Evolutionary conservation across 2,329 filamentous ascomycete species (phyloP).

Genomic region (Didymella glomerata): DNA sequence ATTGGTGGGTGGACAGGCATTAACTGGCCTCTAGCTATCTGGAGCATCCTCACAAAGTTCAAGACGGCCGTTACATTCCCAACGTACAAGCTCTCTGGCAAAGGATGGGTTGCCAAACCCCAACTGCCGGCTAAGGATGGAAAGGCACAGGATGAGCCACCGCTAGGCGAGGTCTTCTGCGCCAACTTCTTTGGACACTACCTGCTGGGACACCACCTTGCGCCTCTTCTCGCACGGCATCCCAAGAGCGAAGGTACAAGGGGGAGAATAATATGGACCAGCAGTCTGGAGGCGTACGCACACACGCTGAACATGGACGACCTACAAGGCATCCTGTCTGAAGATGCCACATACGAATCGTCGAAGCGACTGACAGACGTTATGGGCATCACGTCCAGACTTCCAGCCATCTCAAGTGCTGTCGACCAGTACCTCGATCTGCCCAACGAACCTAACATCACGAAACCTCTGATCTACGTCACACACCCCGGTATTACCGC

Average conservation of each 20-base stretch:
- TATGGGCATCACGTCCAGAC: slow-evolving; percentile 74
- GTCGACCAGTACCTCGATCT: slow-evolving; percentile 40
- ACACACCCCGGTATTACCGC: slow-evolving; percentile 87
- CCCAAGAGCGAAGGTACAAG: slow-evolving; percentile 47
- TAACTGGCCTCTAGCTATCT: slow-evolving; percentile 70
- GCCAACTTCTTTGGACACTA: slow-evolving; percentile 98
- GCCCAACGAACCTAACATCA: slow-evolving; percentile 25
- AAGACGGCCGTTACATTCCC: slow-evolving; percentile 78
- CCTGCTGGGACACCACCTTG: slow-evolving; percentile 80
- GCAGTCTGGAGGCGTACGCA: slow-evolving; percentile 75
- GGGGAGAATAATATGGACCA: slow-evolving; percentile 85
- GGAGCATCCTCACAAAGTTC: slow-evolving; percentile 67
- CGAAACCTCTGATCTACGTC: slow-evolving; percentile 73
- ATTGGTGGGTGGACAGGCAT: slow-evolving; percentile 87
- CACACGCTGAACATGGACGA: slow-evolving; percentile 71
- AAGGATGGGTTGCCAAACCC: slow-evolving; percentile 63
- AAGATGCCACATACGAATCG: slow-evolving; percentile 80
- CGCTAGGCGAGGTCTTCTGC: slow-evolving; percentile 83
- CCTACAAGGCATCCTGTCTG: slow-evolving; percentile 73
- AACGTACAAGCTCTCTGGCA: slow-evolving; percentile 72
- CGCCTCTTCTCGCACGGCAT: slow-evolving; percentile 71
- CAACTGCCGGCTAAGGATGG: slow-evolving; percentile 56
- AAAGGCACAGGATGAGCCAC: slow-evolving; percentile 58
- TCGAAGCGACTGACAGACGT: slow-evolving; percentile 89
- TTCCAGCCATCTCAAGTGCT: slow-evolving; percentile 68